phyloP scores from a whole-genome alignment of 345 rosid genomes.

The Jatropha curcas region DNA sequence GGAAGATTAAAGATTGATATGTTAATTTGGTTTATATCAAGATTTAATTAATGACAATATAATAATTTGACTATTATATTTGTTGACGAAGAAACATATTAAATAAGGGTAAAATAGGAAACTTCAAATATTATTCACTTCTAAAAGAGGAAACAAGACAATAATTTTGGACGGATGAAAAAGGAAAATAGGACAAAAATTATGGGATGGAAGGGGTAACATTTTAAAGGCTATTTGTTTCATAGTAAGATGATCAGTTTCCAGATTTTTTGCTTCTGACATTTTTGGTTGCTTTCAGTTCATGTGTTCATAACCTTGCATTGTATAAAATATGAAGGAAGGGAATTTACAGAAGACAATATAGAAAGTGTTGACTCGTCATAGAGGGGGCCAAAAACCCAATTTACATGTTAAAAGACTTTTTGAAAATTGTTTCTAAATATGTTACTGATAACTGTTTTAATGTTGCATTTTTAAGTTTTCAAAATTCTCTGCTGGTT shows the following conservation, averaged over 20 bases:
- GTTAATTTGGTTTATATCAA: too few species aligned
- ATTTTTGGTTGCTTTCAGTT: not conserved
- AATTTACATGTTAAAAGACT: not conserved
- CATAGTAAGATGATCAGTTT: not conserved
- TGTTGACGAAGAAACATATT: too few species aligned
- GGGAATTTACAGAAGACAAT: not conserved
- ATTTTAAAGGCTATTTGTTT: constrained; percentile 2
- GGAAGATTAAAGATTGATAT: too few species aligned
- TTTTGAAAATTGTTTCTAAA: not conserved
- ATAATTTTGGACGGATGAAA: too few species aligned
- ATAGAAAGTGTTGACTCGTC: not conserved
- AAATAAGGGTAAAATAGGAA: too few species aligned
- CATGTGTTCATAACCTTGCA: not conserved
- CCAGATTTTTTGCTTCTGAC: not conserved
- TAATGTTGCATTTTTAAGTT: not conserved
- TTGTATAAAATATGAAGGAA: not conserved
- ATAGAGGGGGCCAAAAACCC: not conserved
- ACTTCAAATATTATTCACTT: too few species aligned
- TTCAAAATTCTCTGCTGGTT: not conserved
- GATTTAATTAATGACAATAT: too few species aligned
- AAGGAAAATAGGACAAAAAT: too few species aligned
- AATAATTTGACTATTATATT: too few species aligned
- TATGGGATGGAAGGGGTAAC: too few species aligned
- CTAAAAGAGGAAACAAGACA: too few species aligned
- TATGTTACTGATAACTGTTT: not conserved